Evolutionary conservation across 176 grass and related monocot species (phyloP), one percentile per base, ranked within the genome.

Genomic region (Lolium multiflorum): DNA sequence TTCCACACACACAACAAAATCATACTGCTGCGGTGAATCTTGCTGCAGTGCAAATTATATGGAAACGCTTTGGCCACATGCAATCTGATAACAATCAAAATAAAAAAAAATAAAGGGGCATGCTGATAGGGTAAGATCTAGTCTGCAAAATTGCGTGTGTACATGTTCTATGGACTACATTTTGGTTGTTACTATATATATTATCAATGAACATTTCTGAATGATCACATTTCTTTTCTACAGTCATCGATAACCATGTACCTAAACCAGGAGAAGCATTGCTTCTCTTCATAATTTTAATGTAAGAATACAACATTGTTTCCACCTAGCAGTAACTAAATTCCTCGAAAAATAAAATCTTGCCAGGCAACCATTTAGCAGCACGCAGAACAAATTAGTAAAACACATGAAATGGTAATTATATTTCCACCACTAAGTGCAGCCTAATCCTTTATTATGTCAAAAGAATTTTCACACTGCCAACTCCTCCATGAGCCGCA

Each of bases 101-200:
- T 9, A 12, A 71, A 65, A 31, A 71, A 20, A 3, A 6, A 9
- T 4, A 41, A 41, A 43, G 4, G 24, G 37, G 35, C 66, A 70
- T 41, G 66, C 41, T n/a, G 17, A n/a, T 70, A 74, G 6, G 44
- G 21, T 15, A 81, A n/a, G 26, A 73, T 72, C 54, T 58, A 60
- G 17, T 74, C 14, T 43, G 55, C 54, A 60, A 25, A 47, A 26
- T 73, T 61, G 9, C 69, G 41, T 6, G 3, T 6, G 44, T 11
- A 73, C 21, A 35, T 48, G 58, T 60, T 74, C 68, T 13, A 20
- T 74, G 24, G 24, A 71, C 24, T 48, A 74, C 2, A 35, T 49
- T 74, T 44, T 11, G 20, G 10, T 49, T 83, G 51, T 70, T 58
- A 55, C 51, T 72, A 59, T 21, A 73, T 72, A 59, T 21, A 73